phyloP scores from a whole-genome alignment of 2,329 filamentous ascomycete genomes.

The Cryoendolithus antarcticus region DNA sequence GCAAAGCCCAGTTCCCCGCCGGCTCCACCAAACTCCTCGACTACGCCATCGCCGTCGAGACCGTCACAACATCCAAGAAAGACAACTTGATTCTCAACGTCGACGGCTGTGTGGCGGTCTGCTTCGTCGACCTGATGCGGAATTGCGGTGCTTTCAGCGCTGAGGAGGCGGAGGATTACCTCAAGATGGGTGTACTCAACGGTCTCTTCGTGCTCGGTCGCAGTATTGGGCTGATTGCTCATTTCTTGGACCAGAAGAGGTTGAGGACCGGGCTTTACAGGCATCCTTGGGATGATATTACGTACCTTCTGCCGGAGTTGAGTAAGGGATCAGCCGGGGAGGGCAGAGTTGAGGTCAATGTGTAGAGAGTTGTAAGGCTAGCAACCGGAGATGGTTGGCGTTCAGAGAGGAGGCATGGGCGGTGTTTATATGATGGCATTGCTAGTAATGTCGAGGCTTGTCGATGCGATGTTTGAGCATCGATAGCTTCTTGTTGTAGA shows the following conservation, averaged over 20 bases:
- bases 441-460: no score
- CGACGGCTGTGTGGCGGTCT: slow-evolving; percentile 93
- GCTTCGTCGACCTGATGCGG: slow-evolving; percentile 94
- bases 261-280: slow-evolving; percentile 96
- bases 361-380: no score
- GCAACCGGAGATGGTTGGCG: no score
- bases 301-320: slow-evolving; percentile 78
- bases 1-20: slow-evolving; percentile 82
- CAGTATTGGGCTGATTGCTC: slow-evolving; percentile 96
- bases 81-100: slow-evolving; percentile 99
- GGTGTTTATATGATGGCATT: no score
- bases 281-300: slow-evolving; percentile 96
- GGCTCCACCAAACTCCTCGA: slow-evolving; percentile 87
- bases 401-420: no score
- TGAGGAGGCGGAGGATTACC: slow-evolving; percentile 97
- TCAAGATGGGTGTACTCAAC: slow-evolving; percentile 98
- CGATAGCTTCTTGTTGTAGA: no score
- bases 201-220: slow-evolving; percentile 97
- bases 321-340: slow-evolving; percentile 46
- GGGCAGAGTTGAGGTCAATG: no score
- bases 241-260: slow-evolving; percentile 99
- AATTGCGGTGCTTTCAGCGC: slow-evolving; percentile 94
- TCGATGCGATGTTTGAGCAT: no score
- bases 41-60: slow-evolving; percentile 95
- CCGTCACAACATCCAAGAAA: slow-evolving; percentile 98